Conservation (phyloP, 2,329 filamentous ascomycete species). For the Fusarium pseudograminearum region DNA sequence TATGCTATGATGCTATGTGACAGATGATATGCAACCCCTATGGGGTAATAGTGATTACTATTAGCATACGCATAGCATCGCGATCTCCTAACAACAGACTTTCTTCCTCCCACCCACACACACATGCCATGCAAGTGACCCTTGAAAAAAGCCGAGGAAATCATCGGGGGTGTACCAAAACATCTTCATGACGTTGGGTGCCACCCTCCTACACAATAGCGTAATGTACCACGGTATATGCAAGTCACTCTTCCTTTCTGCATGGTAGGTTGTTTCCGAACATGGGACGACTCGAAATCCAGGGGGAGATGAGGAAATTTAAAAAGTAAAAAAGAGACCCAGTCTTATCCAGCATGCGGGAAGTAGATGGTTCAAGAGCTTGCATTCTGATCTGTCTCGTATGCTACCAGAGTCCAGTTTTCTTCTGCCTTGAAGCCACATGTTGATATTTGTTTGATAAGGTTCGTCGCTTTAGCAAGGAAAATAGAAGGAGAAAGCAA, state of each 20-base stretch:
- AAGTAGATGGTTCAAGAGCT: neutral
- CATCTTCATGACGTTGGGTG: constrained; percentile 14
- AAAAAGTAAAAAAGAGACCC: neutral
- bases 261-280: constrained; percentile 2
- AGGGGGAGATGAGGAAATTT: neutral
- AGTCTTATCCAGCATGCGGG: neutral
- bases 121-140: constrained; percentile 1
- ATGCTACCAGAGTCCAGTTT: neutral
- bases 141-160: neutral
- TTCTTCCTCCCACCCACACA: neutral
- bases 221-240: constrained; percentile 14
- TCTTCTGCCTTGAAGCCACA: neutral
- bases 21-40: neutral
- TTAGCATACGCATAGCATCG: constrained; percentile 1
- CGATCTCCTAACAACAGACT: neutral
- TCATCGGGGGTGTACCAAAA: constrained; percentile 3
- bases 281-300: neutral
- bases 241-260: constrained; percentile 19
- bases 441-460: constrained; percentile 15
- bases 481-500: neutral
- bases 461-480: constrained; percentile 6
- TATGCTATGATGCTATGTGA: neutral
- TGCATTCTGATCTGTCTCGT: neutral
- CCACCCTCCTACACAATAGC: constrained; percentile 17
- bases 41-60: neutral